A percentile compares a stretch with the other conserved stretches of the same genome.
Conservation (phyloP, 441 rosid species). For the Arabidopsis lyrata region DNA sequence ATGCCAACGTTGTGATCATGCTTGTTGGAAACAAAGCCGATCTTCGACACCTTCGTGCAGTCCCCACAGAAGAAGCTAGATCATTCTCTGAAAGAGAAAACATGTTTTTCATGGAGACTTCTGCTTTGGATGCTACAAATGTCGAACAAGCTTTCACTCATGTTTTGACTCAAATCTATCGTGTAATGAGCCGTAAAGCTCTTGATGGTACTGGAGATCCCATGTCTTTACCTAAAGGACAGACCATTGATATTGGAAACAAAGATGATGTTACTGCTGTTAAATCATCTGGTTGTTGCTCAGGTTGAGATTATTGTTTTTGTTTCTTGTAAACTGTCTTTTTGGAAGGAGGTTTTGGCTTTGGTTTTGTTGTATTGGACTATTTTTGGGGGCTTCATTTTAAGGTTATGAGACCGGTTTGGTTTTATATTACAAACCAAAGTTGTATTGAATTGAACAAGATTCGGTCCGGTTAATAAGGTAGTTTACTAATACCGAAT, state of each 20-base stretch:
- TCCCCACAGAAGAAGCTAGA: slow-evolving; percentile 61
- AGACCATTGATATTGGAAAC: slow-evolving; percentile 63
- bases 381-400: slow-evolving; percentile 4
- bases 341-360: slow-evolving; percentile 20
- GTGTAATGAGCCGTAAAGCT: slow-evolving; percentile 67
- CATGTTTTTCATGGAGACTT: slow-evolving; percentile 73
- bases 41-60: slow-evolving; percentile 71
- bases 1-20: slow-evolving; percentile 72
- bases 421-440: slow-evolving; percentile 23
- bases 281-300: slow-evolving; percentile 68
- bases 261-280: slow-evolving; percentile 73
- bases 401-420: slow-evolving; percentile 24
- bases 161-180: slow-evolving; percentile 69
- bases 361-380: slow-evolving; percentile 27
- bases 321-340: background rate
- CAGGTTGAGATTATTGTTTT: slow-evolving; percentile 48
- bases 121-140: slow-evolving; percentile 71
- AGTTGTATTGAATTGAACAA: slow-evolving; percentile 6
- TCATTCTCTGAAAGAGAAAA: slow-evolving; percentile 63
- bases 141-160: slow-evolving; percentile 71
- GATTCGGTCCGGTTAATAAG: slow-evolving; percentile 25
- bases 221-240: slow-evolving; percentile 66
- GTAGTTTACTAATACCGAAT: background rate
- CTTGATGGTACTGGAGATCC: slow-evolving; percentile 70
- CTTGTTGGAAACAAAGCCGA: slow-evolving; percentile 80